Evolutionary conservation across 2,329 filamentous ascomycete species (phyloP).

Genomic region (Botrytis paeoniae): DNA sequence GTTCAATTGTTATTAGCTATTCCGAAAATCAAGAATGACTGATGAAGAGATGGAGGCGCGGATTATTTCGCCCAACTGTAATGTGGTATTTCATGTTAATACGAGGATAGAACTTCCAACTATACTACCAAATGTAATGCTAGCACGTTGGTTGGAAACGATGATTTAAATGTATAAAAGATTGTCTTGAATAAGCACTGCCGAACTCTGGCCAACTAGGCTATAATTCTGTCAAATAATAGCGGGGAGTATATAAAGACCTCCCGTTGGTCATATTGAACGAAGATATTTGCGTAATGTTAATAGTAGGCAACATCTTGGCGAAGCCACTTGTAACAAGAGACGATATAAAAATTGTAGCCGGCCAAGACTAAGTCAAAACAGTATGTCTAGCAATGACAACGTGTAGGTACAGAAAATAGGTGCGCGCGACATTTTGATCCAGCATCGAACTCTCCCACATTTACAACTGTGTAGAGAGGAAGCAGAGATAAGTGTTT

Average conservation of each 20-base stretch:
- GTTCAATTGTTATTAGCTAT: not conserved
- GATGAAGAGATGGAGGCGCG: not conserved
- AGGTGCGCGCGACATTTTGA: not conserved
- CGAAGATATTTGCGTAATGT: not conserved
- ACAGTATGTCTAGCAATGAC: not conserved
- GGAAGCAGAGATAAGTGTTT: not conserved
- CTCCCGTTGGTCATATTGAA: not conserved
- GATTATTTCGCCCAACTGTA: not conserved
- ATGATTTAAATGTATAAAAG: not conserved
- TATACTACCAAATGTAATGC: not conserved
- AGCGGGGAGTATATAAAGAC: not conserved
- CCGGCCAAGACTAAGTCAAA: not conserved
- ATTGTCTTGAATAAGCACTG: not conserved
- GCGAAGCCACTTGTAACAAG: not conserved
- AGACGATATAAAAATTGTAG: not conserved
- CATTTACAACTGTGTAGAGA: too few relatives aligned
- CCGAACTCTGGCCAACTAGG: not conserved
- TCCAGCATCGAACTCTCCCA: not conserved
- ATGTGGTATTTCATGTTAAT: not conserved
- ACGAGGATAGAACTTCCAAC: not conserved
- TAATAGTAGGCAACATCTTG: not conserved
- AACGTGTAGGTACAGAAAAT: not conserved
- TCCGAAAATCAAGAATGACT: not conserved
- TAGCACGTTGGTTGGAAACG: not conserved
- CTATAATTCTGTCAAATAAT: not conserved